Evolutionary conservation across 495 filamentous ascomycete genomes (phyloP).

Genomic region (Eremomyces bilateralis): DNA sequence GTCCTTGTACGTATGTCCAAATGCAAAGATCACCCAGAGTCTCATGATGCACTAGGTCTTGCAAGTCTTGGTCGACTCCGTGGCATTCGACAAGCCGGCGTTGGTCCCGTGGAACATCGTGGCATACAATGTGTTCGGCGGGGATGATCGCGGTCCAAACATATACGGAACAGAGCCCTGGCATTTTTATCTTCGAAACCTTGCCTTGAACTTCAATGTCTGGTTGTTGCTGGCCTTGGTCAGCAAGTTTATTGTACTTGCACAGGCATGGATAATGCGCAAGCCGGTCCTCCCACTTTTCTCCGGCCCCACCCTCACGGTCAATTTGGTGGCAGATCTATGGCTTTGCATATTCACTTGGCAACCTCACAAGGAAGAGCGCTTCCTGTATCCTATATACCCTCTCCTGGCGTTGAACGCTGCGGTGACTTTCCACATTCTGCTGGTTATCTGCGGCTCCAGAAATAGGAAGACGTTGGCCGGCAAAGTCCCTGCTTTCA

Average conservation of each 20-base stretch:
- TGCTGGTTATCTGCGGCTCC: constrained; percentile 36
- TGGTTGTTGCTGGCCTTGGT: constrained; percentile 75
- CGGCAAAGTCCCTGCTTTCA: constrained; percentile 42
- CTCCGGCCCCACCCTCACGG: too few relatives aligned
- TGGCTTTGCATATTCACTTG: constrained; percentile 83
- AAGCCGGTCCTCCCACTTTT: constrained; percentile 51
- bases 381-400: constrained; percentile 97
- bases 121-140: constrained; percentile 81
- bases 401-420: constrained; percentile 84
- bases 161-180: constrained; percentile 95
- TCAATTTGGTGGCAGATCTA: too few relatives aligned
- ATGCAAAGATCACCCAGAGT: too few relatives aligned
- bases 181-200: constrained; percentile 88
- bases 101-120: constrained; percentile 83
- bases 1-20: too few relatives aligned
- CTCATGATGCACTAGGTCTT: constrained; percentile 28
- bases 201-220: constrained; percentile 83
- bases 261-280: constrained; percentile 25
- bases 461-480: constrained; percentile 38
- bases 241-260: constrained; percentile 36
- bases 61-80: constrained; percentile 47
- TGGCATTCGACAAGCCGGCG: constrained; percentile 60
- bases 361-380: constrained; percentile 93
- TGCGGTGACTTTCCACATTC: constrained; percentile 59
- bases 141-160: constrained; percentile 53